A percentile compares a stretch with the other conserved stretches of the same genome.
Conservation (phyloP, 768 basidiomycete species). For the Suillus sp. region DNA sequence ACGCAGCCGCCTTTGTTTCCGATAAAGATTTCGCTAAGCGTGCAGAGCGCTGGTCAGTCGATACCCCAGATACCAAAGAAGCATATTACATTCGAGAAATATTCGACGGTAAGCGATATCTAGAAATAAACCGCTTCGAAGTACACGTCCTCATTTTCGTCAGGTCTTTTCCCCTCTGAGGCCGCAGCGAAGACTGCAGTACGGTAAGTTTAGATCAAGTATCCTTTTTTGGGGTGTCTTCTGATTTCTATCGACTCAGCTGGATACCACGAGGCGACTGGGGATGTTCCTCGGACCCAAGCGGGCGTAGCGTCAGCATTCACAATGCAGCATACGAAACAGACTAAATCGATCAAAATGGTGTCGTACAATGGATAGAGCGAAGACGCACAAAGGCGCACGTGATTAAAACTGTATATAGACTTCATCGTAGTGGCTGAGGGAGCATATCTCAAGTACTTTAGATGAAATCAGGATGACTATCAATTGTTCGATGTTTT, state of each 20-base stretch:
- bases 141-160: neutral
- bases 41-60: constrained; percentile 71
- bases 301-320: constrained; percentile 92
- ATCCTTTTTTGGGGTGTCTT: constrained; percentile 13
- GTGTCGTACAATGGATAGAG: constrained; percentile 6
- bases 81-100: constrained; percentile 91
- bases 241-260: constrained; percentile 39
- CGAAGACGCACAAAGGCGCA: neutral
- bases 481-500: constrained; percentile 30
- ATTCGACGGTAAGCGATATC: constrained; percentile 65
- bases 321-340: constrained; percentile 86
- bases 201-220: constrained; percentile 51
- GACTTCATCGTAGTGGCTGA: constrained; percentile 4
- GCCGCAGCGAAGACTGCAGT: constrained; percentile 91
- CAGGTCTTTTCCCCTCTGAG: constrained; percentile 81
- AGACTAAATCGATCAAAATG: constrained; percentile 15
- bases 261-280: constrained; percentile 97
- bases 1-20: constrained; percentile 72
- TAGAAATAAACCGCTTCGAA: constrained; percentile 12
- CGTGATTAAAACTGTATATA: constrained; percentile 11
- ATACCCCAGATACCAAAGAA: constrained; percentile 94
- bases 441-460: constrained; percentile 5
- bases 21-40: constrained; percentile 81
- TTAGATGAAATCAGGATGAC: constrained; percentile 19
- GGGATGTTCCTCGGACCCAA: constrained; percentile 94